Base-by-base conservation (phyloP, 192 early-diverging fungal species). In the Mortierella hygrophila region DNA sequence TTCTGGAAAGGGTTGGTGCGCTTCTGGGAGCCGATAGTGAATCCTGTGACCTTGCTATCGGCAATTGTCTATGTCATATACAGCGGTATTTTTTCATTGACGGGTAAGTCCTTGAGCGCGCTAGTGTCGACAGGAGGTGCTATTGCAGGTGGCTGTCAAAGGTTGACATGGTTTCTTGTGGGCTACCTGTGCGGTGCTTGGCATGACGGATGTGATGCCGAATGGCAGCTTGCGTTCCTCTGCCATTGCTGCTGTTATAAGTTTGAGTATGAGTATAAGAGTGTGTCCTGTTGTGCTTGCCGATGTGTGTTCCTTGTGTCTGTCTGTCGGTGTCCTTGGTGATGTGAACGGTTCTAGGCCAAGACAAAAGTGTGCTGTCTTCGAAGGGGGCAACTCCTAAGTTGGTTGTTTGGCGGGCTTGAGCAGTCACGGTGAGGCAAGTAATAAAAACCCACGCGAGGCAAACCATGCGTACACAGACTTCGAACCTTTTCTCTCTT, bases 1-100 rank as follows among this genome's bases (percentile, higher is more conserved):
- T 91, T 92, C 74, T 96, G 94, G 83, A 95, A 95, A 0, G 92
- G 90, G 42, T 86, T 86, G 0, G 93, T 95, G 74, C 94, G 94
- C 78, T 94, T 96, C 79, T 93, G 88, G 15, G 89, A 90, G 4
- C 94, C 94, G 57, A 95, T 90, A 26, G 89, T 92, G 74, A 95
- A 95, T 20, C 93, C 92, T 82, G 94, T 88, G 41, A 95, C 88
- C 77, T 95, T 95, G 38, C 83, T 93, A 74, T 90, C 88, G 2
- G 94, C 83, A 76, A 94, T 90, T 9, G 89, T 90, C 92, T 94
- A 71, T 78, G 18, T 41, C 3, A 6, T 46, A 10, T 18, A 29
- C 9, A 35, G 37, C 10, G 15, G 10, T 1, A 6, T 40, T 70
- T 70, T 21, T 70, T 38, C 4, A 23, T n/a, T 0, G n/a, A 10